Conservation (phyloP, 2,329 filamentous ascomycete species). For the Alternaria dauci region DNA sequence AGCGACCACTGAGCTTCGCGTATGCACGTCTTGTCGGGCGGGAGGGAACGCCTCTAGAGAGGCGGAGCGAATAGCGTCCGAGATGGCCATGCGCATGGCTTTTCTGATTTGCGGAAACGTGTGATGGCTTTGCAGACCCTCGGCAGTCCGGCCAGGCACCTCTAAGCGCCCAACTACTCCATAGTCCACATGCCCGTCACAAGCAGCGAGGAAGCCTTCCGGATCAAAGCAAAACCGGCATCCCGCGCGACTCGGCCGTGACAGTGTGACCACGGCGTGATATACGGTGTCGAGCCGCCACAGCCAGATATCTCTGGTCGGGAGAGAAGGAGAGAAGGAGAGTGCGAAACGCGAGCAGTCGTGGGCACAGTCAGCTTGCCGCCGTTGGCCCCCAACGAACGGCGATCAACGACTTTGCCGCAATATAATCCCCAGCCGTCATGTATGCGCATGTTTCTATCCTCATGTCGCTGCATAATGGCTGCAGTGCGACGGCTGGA, state of each 20-base stretch:
- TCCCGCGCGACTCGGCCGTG: slow-evolving; percentile 30
- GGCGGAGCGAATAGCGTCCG: slow-evolving; percentile 32
- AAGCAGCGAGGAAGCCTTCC: slow-evolving; percentile 5
- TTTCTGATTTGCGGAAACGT: slow-evolving; percentile 31
- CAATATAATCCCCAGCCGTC: slow-evolving; percentile 17
- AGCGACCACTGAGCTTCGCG: slow-evolving; percentile 40
- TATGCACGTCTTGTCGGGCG: slow-evolving; percentile 32
- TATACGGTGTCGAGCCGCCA: slow-evolving; percentile 18
- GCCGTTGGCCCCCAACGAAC: slow-evolving; percentile 8
- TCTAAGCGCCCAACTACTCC: slow-evolving; percentile 44
- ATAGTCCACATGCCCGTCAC: slow-evolving; percentile 20
- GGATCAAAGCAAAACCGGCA: slow-evolving; percentile 2
- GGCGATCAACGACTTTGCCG: slow-evolving; percentile 16
- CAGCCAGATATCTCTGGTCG: background rate
- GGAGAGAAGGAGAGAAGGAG: background rate
- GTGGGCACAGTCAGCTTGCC: slow-evolving; percentile 21
- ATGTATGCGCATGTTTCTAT: slow-evolving; percentile 18
- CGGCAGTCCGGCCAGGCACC: slow-evolving; percentile 26
- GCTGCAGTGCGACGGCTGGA: slow-evolving; percentile 10
- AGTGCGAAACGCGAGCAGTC: slow-evolving; percentile 1
- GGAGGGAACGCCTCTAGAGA: slow-evolving; percentile 36
- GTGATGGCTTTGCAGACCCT: slow-evolving; percentile 37
- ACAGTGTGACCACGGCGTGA: slow-evolving; percentile 43
- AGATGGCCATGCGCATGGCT: slow-evolving; percentile 16
- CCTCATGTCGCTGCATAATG: slow-evolving; percentile 24